Evolutionary conservation across 352 stramenopile species (phyloP), one percentile per base, ranked within the genome.

Genomic region (Heterotrichella gracilis): DNA sequence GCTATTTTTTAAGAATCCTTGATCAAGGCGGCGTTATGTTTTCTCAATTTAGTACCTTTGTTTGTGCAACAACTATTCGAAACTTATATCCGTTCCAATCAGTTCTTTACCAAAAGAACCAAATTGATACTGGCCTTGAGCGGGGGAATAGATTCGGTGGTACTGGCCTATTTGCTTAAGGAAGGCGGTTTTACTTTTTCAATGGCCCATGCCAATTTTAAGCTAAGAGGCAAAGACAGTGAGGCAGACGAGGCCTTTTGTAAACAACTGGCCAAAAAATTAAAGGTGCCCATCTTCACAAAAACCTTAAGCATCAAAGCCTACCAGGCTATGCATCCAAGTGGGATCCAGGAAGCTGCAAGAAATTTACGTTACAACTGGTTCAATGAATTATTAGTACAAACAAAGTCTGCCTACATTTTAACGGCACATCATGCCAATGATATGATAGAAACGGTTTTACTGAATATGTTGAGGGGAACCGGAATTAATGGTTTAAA

Each of bases 401-500:
- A 53, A 53, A 53, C 9, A n/a, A 53, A 53, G n/a, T 17, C n/a
- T 17, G n/a, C 9, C 32, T 53, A 53, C 32, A 9, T 53, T 9
- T n/a, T 53, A 17, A 53, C 32, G 9, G 32, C 32, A n/a, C 32
- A 53, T n/a, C 32, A 53, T 53, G 32, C 9, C 32, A 53, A 53
- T n/a, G 32, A 53, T 53, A n/a, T 53, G 32, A 53, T 53, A 53
- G 32, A 53, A 53, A 53, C 32, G 9, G n/a, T n/a, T n/a, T 53
- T 53, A 17, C 9, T 53, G 9, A 53, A 53, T 53, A 9, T 53
- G 9, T 53, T 53, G n/a, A 53, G 32, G n/a, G 32, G 32, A 9
- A 53, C 32, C n/a, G 32, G 32, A 9, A 53, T 53, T n/a, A 53
- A 53, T 53, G 32, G 32, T 53, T 53, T 53, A 53, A 53, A 53